Evolutionary conservation across 176 grass and related monocot species (phyloP).

Genomic region (Triticum aestivum): IWGSC_CS_RefSeq_v2.1 NC_057811.1:310259723-310260222

Average conservation of each 20-base stretch:
- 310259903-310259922: constrained; percentile 31
- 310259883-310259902: not conserved
- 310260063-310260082: constrained; percentile 15
- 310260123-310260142: not conserved
- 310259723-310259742: not conserved
- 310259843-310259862: not conserved
- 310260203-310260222: constrained; percentile 26
- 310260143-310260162: not conserved
- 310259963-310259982: constrained; percentile 46
- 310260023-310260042: constrained; percentile 26
- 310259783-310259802: not conserved
- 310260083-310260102: constrained; percentile 36
- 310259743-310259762: not conserved
- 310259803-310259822: not conserved
- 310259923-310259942: constrained; percentile 58
- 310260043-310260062: not conserved
- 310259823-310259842: not conserved
- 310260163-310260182: not conserved
- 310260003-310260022: not conserved
- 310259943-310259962: constrained; percentile 32
- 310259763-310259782: not conserved
- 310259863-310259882: not conserved
- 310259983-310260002: constrained; percentile 40
- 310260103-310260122: constrained; percentile 49
- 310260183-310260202: constrained; percentile 12